These are phyloP conservation scores for Cladophialophora immunda DNA, from an alignment of 2,329 filamentous ascomycete species.

Conservation along the genomic window DNA sequence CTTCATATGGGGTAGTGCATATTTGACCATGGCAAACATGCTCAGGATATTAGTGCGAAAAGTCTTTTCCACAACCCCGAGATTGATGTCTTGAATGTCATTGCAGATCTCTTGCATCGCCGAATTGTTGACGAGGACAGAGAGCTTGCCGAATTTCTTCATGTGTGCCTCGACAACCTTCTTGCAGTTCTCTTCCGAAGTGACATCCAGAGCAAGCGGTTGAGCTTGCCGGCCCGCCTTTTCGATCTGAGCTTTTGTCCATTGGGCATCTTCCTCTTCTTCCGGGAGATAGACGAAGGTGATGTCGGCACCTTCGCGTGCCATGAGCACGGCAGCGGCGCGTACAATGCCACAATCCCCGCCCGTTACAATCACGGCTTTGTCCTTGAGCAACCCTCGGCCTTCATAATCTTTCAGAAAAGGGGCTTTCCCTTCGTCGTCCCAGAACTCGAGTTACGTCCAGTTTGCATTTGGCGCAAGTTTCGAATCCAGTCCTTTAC, in stretches of 20 bases:
- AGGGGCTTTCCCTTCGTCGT: slow-evolving; percentile 35
- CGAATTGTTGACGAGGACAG: slow-evolving; percentile 64
- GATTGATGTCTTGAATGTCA: slow-evolving; percentile 61
- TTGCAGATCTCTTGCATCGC: slow-evolving; percentile 61
- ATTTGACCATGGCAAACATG: slow-evolving; percentile 69
- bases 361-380: slow-evolving; percentile 64
- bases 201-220: slow-evolving; percentile 60
- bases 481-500: slow-evolving; percentile 35
- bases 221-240: slow-evolving; percentile 59
- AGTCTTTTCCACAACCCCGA: slow-evolving; percentile 63
- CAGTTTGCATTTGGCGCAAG: slow-evolving; percentile 36
- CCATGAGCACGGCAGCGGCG: slow-evolving; percentile 64
- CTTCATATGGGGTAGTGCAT: slow-evolving; percentile 64
- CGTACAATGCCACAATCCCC: slow-evolving; percentile 67
- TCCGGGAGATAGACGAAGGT: slow-evolving; percentile 65
- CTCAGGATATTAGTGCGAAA: slow-evolving; percentile 67
- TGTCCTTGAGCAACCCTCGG: slow-evolving; percentile 59
- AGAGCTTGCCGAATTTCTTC: slow-evolving; percentile 54
- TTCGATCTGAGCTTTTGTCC: slow-evolving; percentile 63
- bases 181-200: slow-evolving; percentile 60
- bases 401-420: slow-evolving; percentile 51
- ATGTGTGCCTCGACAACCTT: slow-evolving; percentile 63
- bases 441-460: slow-evolving; percentile 38
- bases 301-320: slow-evolving; percentile 66
- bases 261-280: slow-evolving; percentile 65